These are phyloP conservation scores for Verticillium zaregamsianum DNA, from an alignment of 2,329 filamentous ascomycete genomes.

Conservation along the genomic window DNA sequence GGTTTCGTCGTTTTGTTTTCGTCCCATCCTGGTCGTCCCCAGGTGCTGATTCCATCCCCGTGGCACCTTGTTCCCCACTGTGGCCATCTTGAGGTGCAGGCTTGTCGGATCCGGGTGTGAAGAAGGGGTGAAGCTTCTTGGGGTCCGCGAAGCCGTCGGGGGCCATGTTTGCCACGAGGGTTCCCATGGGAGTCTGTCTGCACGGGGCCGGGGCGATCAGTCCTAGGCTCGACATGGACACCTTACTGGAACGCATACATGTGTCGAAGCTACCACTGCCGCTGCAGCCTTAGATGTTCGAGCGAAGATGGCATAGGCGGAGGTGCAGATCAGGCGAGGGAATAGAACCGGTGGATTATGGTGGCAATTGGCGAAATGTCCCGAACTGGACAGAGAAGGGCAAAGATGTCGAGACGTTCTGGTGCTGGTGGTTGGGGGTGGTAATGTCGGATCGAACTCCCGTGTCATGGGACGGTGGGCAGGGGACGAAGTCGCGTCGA, in stretches of 20 bases:
- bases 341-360: background rate
- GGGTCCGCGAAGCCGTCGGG: slow-evolving; percentile 30
- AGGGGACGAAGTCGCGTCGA: background rate
- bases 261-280: background rate
- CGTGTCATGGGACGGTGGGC: background rate
- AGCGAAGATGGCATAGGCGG: background rate
- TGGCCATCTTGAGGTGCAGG: background rate
- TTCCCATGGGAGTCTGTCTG: slow-evolving; percentile 31
- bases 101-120: slow-evolving; percentile 23
- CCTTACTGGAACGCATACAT: background rate
- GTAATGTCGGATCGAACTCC: background rate
- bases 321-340: background rate
- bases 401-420: background rate
- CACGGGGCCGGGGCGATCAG: background rate
- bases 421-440: background rate
- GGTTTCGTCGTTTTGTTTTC: slow-evolving; percentile 32
- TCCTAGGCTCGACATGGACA: background rate
- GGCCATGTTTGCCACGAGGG: slow-evolving; percentile 40
- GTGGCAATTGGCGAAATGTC: background rate
- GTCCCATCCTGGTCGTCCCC: background rate
- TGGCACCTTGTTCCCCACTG: background rate
- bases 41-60: background rate
- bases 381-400: background rate
- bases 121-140: slow-evolving; percentile 54
- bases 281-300: background rate